Percentiles rank a stretch among this genome's conserved stretches.
phyloP scores from a whole-genome alignment of 169 alveolate species.

The Eimeria acervulina region DNA sequence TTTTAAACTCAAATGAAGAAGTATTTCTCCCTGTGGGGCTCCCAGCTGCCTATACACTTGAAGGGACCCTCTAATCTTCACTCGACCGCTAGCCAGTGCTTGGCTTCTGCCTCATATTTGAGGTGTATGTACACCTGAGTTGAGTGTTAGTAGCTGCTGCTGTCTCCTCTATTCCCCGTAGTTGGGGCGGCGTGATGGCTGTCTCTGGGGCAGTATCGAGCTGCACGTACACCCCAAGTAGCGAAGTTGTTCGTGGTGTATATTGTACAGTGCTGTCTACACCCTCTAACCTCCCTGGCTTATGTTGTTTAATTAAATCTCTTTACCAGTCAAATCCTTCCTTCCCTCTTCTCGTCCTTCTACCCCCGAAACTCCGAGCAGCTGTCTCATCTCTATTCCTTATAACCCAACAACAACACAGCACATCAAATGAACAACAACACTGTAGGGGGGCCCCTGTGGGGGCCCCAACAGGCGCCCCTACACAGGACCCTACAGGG shows the following conservation, averaged over 20 bases:
- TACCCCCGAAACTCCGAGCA: background rate
- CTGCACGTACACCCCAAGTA: background rate
- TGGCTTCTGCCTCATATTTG: background rate
- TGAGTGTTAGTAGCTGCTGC: background rate
- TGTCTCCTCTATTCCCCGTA: background rate
- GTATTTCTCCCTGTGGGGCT: background rate
- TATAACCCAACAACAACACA: too few species aligned
- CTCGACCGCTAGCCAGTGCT: too few species aligned
- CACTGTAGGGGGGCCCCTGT: background rate
- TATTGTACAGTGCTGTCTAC: background rate
- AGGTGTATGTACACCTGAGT: background rate
- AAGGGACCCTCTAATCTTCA: too few species aligned
- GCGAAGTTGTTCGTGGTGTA: too few species aligned
- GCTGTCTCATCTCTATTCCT: background rate
- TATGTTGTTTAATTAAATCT: background rate
- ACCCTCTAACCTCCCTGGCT: background rate
- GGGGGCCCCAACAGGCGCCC: too few species aligned
- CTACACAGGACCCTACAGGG: background rate
- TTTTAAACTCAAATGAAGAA: background rate
- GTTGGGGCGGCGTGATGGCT: too few species aligned
- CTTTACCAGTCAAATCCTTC: background rate
- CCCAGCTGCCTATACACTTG: background rate
- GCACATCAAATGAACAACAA: background rate
- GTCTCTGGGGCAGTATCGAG: background rate
- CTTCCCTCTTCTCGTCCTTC: constrained; percentile 1